Evolutionary conservation across 768 basidiomycete species (phyloP), one percentile per base, ranked within the genome.

Genomic region (Leccinum sublutescens): DNA sequence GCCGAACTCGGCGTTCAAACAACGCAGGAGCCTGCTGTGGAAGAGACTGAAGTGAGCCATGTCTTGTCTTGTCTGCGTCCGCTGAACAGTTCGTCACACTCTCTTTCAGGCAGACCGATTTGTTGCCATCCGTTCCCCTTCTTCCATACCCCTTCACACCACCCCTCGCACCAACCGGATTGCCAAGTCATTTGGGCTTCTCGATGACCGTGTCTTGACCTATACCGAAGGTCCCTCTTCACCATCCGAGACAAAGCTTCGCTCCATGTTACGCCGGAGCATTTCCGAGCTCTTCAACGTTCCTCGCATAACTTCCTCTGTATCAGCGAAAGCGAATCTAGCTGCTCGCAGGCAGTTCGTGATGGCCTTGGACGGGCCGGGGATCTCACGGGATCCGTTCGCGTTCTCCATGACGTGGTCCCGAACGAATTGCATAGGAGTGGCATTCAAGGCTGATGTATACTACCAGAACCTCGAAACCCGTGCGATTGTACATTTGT

Each of bases 81-180:
- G 19, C 51, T 48, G 51, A 50, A 51, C 40, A 11, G 9, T 58
- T 55, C 43, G 9, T 58, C 21, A 57, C 38, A 31, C 50, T 55
- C 7, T 21, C 45, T 56, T 33, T 2, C 53, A 87, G 86, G 77
- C 81, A 43, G 86, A 88, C 63, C 78, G 87, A 49, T 88, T 88
- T 67, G 79, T 88, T 38, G 74, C 86, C 2, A 73, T 75, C 5
- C 79, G 83, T 15, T 81, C 83, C 6, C 80, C 82, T 48, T 70
- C 71, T 7, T 70, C 77, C 10, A 66, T 85, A 8, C 86, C 87
- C 4, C 79, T 88, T 50, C 80, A 84, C 56, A 79, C 76, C 36
- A 88, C 86, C 2, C 87, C 87, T 12, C 82, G 87, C 17, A 85
- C 87, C n/a, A 82, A 80, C 55, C 81, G 87, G 21, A 85, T 88